These are phyloP conservation scores for Xerocomus brunneocitrinus DNA, from an alignment of 768 basidiomycete species.

Conservation along the genomic window DNA sequence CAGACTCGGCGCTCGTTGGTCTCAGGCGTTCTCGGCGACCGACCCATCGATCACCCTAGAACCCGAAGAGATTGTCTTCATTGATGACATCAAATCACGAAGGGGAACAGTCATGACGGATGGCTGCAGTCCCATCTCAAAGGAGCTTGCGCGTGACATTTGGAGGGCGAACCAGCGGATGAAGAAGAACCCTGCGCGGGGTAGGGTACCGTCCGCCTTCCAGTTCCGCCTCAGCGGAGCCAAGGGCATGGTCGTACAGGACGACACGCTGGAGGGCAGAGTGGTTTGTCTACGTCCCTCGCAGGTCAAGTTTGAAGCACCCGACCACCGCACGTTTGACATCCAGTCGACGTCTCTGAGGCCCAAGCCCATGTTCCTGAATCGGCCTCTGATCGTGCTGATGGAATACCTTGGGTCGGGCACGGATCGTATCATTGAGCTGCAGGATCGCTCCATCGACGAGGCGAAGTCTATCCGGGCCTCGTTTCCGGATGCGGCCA, in stretches of 20 bases:
- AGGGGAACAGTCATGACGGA: slow-evolving; percentile 43
- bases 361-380: slow-evolving; percentile 42
- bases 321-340: slow-evolving; percentile 37
- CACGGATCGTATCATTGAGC: slow-evolving; percentile 27
- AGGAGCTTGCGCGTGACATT: slow-evolving; percentile 32
- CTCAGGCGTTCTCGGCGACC: slow-evolving; percentile 51
- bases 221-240: slow-evolving; percentile 45
- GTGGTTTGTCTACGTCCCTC: slow-evolving; percentile 40
- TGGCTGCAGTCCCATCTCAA: slow-evolving; percentile 46
- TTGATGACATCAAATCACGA: slow-evolving; percentile 30
- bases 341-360: slow-evolving; percentile 43
- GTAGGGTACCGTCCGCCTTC: slow-evolving; percentile 35
- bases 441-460: slow-evolving; percentile 37
- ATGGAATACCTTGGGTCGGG: slow-evolving; percentile 43
- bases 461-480: slow-evolving; percentile 33
- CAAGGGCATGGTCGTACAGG: slow-evolving; percentile 46
- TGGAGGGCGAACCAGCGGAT: slow-evolving; percentile 33
- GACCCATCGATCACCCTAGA: slow-evolving; percentile 41
- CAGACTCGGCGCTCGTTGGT: slow-evolving; percentile 48
- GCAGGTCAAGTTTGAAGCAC: slow-evolving; percentile 45
- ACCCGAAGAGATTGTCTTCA: slow-evolving; percentile 30
- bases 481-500: slow-evolving; percentile 35
- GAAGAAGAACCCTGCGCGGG: slow-evolving; percentile 19
- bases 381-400: slow-evolving; percentile 46
- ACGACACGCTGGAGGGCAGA: slow-evolving; percentile 34